Percentiles rank a stretch among this genome's conserved stretches.
phyloP scores from a whole-genome alignment of 2,329 filamentous ascomycete species.

The Pseudohalonectria lignicola region DNA sequence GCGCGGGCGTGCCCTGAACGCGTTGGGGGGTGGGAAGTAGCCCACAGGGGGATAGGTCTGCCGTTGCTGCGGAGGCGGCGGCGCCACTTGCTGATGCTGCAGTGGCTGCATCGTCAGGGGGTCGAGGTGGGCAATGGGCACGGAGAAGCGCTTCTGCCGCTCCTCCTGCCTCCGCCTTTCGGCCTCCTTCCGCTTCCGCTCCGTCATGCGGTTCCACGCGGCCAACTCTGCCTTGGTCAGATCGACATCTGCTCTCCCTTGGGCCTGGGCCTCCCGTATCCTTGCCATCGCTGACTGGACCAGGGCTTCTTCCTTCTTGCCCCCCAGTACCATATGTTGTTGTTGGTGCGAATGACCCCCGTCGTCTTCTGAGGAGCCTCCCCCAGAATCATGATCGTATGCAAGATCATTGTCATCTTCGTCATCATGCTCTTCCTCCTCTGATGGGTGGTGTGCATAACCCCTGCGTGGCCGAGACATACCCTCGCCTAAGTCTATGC shows the following conservation, averaged over 20 bases:
- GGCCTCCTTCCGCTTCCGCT: conserved; percentile 42
- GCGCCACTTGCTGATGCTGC: conserved; percentile 18
- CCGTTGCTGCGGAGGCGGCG: conserved; percentile 24
- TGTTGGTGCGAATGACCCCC: conserved; percentile 38
- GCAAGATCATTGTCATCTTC: conserved; percentile 35
- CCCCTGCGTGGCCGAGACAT: conserved; percentile 12
- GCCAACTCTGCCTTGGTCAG: conserved; percentile 71
- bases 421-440: conserved; percentile 26
- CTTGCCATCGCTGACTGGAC: conserved; percentile 70
- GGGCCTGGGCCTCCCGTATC: conserved; percentile 66
- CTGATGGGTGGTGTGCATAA: conserved; percentile 4
- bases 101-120: conserved; percentile 23
- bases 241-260: conserved; percentile 68
- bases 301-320: conserved; percentile 62
- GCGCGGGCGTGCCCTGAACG: conserved; percentile 8
- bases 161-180: conserved; percentile 19
- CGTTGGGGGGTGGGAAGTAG: conserved; percentile 35
- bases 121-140: conserved; percentile 42
- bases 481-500: conserved; percentile 42
- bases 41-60: conserved; percentile 35
- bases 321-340: conserved; percentile 28
- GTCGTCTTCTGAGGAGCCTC: conserved; percentile 34
- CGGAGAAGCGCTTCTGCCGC: conserved; percentile 33
- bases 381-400: conserved; percentile 37
- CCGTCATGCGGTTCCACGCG: conserved; percentile 60